Conservation (phyloP, 805 yeast genomes). For the Teunomyces panamensis region DNA sequence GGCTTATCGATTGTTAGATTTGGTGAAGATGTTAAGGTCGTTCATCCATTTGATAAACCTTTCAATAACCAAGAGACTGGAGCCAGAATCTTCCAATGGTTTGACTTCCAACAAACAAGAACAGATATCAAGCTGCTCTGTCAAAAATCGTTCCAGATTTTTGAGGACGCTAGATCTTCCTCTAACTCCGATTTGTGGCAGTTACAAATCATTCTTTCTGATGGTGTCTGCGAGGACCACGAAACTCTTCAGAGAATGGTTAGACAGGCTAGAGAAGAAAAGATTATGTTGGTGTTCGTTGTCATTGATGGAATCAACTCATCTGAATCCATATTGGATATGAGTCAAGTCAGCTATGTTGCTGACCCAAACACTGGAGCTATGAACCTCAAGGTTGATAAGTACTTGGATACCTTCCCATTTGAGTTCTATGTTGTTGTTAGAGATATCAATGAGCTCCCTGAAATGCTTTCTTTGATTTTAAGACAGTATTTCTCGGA, state of each 20-base stretch:
- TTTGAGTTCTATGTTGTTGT: constrained; percentile 96
- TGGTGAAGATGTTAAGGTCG: constrained; percentile 79
- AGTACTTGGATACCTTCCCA: constrained; percentile 91
- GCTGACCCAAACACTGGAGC: constrained; percentile 63
- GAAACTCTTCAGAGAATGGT: constrained; percentile 77
- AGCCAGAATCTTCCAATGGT: constrained; percentile 78
- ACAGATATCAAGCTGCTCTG: constrained; percentile 82
- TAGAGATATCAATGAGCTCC: constrained; percentile 81
- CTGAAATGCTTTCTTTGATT: constrained; percentile 85
- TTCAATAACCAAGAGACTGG: constrained; percentile 78
- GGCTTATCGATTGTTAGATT: constrained; percentile 86
- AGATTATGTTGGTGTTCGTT: constrained; percentile 92
- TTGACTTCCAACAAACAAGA: constrained; percentile 82
- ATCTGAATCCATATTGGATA: constrained; percentile 84
- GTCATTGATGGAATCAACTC: constrained; percentile 86
- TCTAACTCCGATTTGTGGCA: constrained; percentile 77
- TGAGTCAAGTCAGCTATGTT: constrained; percentile 88
- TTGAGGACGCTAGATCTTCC: constrained; percentile 54
- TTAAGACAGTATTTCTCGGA: constrained; percentile 90
- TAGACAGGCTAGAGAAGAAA: constrained; percentile 86
- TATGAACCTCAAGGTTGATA: constrained; percentile 70
- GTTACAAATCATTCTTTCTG: constrained; percentile 86
- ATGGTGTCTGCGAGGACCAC: constrained; percentile 97
- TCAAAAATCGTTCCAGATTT: constrained; percentile 66
- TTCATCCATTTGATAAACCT: constrained; percentile 86